Evolutionary conservation across 106 monocot genomes (phyloP).

Genomic region (Vanilla planifolia): DNA sequence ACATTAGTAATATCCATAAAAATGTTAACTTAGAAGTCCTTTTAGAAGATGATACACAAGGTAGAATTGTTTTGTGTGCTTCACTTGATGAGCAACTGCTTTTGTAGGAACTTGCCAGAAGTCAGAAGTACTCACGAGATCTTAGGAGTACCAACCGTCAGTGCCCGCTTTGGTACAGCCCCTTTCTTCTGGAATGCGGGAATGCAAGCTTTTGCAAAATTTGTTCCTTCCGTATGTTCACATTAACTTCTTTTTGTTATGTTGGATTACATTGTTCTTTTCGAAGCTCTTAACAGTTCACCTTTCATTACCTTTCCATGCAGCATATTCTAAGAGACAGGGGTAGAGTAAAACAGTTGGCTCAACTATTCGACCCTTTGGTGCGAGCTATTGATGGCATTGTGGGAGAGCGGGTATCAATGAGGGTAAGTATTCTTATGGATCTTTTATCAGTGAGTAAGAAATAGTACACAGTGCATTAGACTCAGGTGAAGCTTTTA

Average conservation of each 20-base stretch:
- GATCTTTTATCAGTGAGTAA: background rate
- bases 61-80: background rate
- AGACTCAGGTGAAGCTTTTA: too few species aligned
- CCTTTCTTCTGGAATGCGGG: constrained; percentile 99
- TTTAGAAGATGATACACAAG: too few species aligned
- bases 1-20: too few species aligned
- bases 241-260: background rate
- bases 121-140: constrained; percentile 77
- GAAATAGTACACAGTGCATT: too few species aligned
- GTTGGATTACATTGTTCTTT: too few species aligned
- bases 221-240: constrained; percentile 69
- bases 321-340: constrained; percentile 74
- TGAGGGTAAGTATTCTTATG: constrained; percentile 53
- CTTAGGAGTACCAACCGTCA: constrained; percentile 84
- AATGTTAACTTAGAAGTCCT: too few species aligned
- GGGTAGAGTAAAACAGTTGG: constrained; percentile 60
- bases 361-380: constrained; percentile 67
- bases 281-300: background rate
- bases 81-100: background rate
- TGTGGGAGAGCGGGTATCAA: constrained; percentile 76
- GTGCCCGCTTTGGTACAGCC: constrained; percentile 93
- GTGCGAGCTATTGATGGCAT: constrained; percentile 85
- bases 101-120: constrained; percentile 92
- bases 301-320: constrained; percentile 4
- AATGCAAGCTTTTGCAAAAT: constrained; percentile 63